phyloP scores from a whole-genome alignment of 345 rosid genomes.

The Melastoma malabathricum region DNA sequence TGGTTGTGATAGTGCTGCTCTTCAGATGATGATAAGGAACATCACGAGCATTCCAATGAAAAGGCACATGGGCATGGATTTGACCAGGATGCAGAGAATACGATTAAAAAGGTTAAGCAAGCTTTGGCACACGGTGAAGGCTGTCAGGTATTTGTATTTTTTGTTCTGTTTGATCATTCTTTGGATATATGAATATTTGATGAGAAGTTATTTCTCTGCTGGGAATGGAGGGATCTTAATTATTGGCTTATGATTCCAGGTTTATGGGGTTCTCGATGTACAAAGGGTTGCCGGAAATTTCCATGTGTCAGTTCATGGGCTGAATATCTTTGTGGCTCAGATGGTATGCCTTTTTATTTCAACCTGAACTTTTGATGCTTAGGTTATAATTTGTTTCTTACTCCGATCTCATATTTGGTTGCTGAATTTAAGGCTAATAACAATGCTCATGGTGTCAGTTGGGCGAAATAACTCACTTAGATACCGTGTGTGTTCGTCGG shows the following conservation, averaged over 20 bases:
- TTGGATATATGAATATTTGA: neutral
- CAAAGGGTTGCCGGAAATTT: slow-evolving; percentile 99
- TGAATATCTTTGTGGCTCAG: slow-evolving; percentile 91
- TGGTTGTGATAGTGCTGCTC: neutral
- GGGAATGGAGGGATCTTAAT: slow-evolving; percentile 8
- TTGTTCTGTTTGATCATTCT: neutral
- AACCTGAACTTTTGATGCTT: too few relatives aligned
- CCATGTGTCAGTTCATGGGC: slow-evolving; percentile 92
- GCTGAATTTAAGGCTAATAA: too few relatives aligned
- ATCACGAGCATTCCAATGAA: slow-evolving; percentile 38
- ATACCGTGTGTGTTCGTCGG: too few relatives aligned
- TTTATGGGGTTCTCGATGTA: slow-evolving; percentile 84
- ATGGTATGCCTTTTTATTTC: slow-evolving; percentile 36
- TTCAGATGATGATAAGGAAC: slow-evolving; percentile 54
- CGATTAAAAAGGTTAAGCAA: slow-evolving; percentile 87
- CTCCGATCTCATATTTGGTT: too few relatives aligned
- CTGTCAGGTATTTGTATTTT: slow-evolving; percentile 56
- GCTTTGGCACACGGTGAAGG: slow-evolving; percentile 85
- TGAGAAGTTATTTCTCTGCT: neutral
- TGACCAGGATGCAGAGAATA: slow-evolving; percentile 65
- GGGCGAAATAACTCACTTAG: too few relatives aligned
- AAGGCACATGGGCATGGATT: slow-evolving; percentile 44
- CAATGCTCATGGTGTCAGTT: too few relatives aligned
- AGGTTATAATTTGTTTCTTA: too few relatives aligned
- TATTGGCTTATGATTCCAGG: slow-evolving; percentile 28